phyloP scores from a whole-genome alignment of 495 filamentous ascomycete species.

The Trichoderma virens region DNA sequence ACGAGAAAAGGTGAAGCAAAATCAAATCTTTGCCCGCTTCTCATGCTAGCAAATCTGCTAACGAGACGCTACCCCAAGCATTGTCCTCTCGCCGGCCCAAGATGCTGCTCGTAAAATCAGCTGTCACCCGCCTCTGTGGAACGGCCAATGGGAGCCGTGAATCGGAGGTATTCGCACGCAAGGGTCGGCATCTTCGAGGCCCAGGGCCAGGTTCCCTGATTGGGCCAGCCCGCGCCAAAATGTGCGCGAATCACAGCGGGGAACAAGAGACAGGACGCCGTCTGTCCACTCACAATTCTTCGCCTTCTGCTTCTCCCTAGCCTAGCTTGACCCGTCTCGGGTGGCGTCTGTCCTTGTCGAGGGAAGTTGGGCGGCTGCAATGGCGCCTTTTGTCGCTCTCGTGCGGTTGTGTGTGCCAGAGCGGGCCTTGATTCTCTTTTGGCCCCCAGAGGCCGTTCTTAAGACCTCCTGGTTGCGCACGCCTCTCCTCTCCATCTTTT shows the following conservation, averaged over 20 bases:
- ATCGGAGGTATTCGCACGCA: not conserved
- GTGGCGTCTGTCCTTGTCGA: not conserved
- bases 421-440: not conserved
- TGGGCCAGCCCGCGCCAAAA: not conserved
- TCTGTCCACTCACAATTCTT: not conserved
- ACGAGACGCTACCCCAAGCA: not conserved
- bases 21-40: not conserved
- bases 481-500: not conserved
- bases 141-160: not conserved
- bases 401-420: not conserved
- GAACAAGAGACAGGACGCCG: not conserved
- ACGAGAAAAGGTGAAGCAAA: not conserved
- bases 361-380: conserved; percentile 7
- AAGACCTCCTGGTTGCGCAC: not conserved
- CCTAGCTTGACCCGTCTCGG: not conserved
- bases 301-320: not conserved
- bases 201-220: not conserved
- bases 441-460: conserved; percentile 1
- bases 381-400: not conserved
- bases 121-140: not conserved
- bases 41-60: not conserved
- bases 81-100: not conserved
- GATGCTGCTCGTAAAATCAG: not conserved
- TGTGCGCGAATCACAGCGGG: conserved; percentile 3
- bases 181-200: not conserved